Percentiles rank a stretch among this genome's conserved stretches.
Conservation (phyloP, 805 yeast species). For the Hanseniaspora thailandica region DNA sequence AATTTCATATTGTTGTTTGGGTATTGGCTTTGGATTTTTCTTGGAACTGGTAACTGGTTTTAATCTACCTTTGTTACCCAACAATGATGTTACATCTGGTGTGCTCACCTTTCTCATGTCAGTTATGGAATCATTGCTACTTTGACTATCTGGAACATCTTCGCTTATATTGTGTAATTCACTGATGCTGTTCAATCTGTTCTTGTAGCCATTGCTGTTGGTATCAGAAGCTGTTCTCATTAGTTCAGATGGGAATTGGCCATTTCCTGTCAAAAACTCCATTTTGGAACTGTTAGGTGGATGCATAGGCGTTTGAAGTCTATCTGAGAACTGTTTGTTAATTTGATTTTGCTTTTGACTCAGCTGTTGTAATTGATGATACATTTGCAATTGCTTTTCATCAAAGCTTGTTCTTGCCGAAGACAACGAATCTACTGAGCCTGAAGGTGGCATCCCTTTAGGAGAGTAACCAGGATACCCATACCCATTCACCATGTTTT, state of each 20-base stretch:
- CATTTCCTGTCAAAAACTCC: slow-evolving; percentile 2
- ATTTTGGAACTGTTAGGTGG: not conserved
- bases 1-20: slow-evolving; percentile 4
- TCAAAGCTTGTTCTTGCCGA: slow-evolving; percentile 13
- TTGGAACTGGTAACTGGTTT: not conserved
- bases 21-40: slow-evolving; percentile 5
- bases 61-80: slow-evolving; percentile 5
- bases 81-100: slow-evolving; percentile 4
- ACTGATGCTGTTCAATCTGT: not conserved
- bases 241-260: not conserved
- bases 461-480: slow-evolving; percentile 3
- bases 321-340: not conserved
- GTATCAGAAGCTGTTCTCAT: not conserved
- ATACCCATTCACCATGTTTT: not conserved
- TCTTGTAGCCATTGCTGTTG: not conserved
- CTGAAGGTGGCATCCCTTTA: not conserved
- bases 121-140: not conserved
- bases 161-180: not conserved
- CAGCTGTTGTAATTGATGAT: slow-evolving; percentile 2
- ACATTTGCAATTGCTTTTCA: slow-evolving; percentile 10
- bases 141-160: not conserved
- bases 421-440: slow-evolving; percentile 6
- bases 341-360: slow-evolving; percentile 6
- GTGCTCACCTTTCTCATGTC: slow-evolving; percentile 4
- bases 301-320: not conserved